phyloP scores from a whole-genome alignment of 768 basidiomycete genomes.

The Lactarius hengduanensis region DNA sequence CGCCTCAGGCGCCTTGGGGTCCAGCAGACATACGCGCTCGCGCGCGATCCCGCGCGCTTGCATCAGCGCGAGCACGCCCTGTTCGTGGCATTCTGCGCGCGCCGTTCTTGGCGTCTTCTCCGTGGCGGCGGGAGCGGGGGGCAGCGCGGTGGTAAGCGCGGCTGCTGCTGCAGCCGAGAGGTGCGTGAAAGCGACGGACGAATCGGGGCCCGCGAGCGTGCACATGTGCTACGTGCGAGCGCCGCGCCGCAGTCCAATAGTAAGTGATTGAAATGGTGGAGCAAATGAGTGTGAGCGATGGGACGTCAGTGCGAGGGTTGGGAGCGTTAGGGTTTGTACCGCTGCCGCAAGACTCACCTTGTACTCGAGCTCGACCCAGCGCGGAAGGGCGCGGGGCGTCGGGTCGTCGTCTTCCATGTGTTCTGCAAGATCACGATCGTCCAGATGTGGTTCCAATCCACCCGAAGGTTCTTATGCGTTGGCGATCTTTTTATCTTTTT shows the following conservation, averaged over 20 bases:
- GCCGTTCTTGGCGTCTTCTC: conserved; percentile 21
- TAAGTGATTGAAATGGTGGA: no score
- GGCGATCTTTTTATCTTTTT: not conserved
- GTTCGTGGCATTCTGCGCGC: conserved; percentile 42
- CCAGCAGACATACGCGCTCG: conserved; percentile 83
- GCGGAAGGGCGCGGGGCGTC: conserved; percentile 64
- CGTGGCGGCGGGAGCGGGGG: not conserved
- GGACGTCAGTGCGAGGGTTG: not conserved
- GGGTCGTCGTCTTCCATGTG: conserved; percentile 96
- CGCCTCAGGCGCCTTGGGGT: conserved; percentile 74
- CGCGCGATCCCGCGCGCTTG: conserved; percentile 41
- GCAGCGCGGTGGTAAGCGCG: conserved; percentile 44
- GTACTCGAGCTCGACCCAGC: conserved; percentile 95
- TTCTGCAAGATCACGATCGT: conserved; percentile 45
- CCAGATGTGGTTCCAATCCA: not conserved
- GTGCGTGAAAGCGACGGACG: conserved; percentile 79
- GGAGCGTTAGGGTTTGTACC: not conserved
- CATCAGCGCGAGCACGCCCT: conserved; percentile 62
- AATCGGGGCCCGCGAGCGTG: conserved; percentile 60
- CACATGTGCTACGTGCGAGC: conserved; percentile 69
- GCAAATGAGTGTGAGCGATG: not conserved
- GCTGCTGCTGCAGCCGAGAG: conserved; percentile 69
- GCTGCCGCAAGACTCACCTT: conserved; percentile 44
- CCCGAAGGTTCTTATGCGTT: not conserved
- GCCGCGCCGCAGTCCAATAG: no score